phyloP scores from a whole-genome alignment of 352 stramenopile species.

The Globisporangium orthogonon region DNA sequence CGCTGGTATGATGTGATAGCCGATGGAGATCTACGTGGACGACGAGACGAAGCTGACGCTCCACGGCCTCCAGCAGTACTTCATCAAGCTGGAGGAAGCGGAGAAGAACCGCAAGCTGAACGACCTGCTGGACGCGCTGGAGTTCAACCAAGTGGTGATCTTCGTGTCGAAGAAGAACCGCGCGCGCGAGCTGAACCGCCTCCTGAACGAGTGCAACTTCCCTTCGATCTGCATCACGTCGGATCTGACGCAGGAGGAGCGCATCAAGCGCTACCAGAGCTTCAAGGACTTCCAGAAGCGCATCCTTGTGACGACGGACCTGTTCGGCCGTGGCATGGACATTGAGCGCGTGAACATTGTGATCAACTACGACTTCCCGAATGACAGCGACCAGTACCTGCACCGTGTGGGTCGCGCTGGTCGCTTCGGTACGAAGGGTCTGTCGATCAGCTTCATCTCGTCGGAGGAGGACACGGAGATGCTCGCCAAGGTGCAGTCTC shows the following conservation, averaged over 20 bases:
- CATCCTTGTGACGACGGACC: constrained; percentile 99
- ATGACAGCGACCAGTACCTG: constrained; percentile 97
- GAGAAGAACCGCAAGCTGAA: constrained; percentile 99
- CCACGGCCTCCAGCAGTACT: constrained; percentile 99
- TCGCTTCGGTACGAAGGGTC: constrained; percentile 99
- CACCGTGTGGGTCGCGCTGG: constrained; percentile 98
- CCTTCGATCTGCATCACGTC: constrained; percentile 99
- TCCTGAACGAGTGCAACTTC: constrained; percentile 99
- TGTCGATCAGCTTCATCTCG: constrained; percentile 99
- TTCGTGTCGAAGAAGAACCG: constrained; percentile 98
- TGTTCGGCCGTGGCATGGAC: constrained; percentile 99
- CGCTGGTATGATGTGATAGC: constrained; percentile 29
- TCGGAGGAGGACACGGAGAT: constrained; percentile 97
- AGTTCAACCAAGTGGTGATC: constrained; percentile 99
- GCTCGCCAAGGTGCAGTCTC: constrained; percentile 97
- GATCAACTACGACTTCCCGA: constrained; percentile 99
- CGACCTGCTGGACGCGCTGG: constrained; percentile 97
- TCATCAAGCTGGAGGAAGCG: constrained; percentile 97
- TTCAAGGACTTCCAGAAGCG: constrained; percentile 99
- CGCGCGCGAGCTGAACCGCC: constrained; percentile 95
- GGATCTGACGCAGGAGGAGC: constrained; percentile 96
- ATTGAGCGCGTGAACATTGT: constrained; percentile 99
- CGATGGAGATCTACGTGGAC: constrained; percentile 99
- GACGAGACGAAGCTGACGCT: constrained; percentile 99
- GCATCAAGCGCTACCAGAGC: constrained; percentile 98